Evolutionary conservation across 1,139 yeast genomes (phyloP), one percentile per base, ranked within the genome.

Genomic region (Sugiyamaella xylanicola): DNA sequence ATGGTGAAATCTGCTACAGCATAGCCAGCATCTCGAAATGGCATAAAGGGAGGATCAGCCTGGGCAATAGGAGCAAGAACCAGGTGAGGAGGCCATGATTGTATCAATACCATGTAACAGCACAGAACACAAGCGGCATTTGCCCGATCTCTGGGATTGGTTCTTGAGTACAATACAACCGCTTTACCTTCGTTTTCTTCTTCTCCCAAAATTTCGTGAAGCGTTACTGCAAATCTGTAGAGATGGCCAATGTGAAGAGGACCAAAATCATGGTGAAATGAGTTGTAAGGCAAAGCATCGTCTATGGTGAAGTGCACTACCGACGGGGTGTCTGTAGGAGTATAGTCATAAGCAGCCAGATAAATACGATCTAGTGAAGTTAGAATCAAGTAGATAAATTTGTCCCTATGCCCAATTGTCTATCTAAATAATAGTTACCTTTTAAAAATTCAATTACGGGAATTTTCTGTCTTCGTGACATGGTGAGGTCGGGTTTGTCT

Each of bases 31-130:
- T 93, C 99, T 69, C 99, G 79, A 71, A 92, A 93, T 1, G 93
- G 86, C 85, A 87, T 92, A 64, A 92, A 86, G 2, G 99, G 97
- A 0, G 97, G 97, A 51, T 87, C 93, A 2, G 87, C 84, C 70
- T 93, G 98, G 2, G 95, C 84, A 55, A 93, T 82, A 0, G 99
- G 99, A 61, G 95, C 97, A 61, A 93, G 76, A 0, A 93, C 99
- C 71, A 93, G 93, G 71, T 93, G 99, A 0, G 99, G 99, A 0
- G 97, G 91, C 99, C 99, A 93, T 17, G 92, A 86, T 70, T 93
- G 99, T 16, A 93, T 92, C 59, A 93, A 75, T 0, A 93, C 85
- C 98, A 93, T 91, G 72, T 93, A 93, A 67, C 98, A 90, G 63
- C 97, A 89, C 55, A 93, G 77, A 61, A 93, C 77, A 72, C 98